phyloP scores from a whole-genome alignment of 129 eudicot species.

The Centrapalus pauciflorus region DNA sequence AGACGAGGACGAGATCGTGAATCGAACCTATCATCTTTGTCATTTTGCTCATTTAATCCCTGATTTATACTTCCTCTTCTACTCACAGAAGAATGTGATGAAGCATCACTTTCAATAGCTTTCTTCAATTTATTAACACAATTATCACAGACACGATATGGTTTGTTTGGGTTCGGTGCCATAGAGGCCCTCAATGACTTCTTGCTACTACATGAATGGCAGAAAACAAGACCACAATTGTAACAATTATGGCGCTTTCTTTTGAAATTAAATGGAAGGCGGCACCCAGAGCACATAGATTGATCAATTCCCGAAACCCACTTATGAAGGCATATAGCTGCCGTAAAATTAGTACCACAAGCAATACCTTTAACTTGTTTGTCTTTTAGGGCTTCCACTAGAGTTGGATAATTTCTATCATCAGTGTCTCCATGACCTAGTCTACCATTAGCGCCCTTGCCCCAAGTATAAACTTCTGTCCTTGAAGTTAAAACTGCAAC shows the following conservation, averaged over 20 bases:
- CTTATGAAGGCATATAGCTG: slow-evolving; percentile 77
- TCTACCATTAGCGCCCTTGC: slow-evolving; percentile 85
- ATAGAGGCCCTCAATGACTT: slow-evolving; percentile 82
- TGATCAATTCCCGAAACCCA: slow-evolving; percentile 67
- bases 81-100: slow-evolving; percentile 36
- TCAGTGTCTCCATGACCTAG: slow-evolving; percentile 84
- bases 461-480: slow-evolving; percentile 93
- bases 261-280: slow-evolving; percentile 67
- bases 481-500: slow-evolving; percentile 84
- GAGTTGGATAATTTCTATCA: slow-evolving; percentile 63
- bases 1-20: slow-evolving; percentile 47
- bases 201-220: slow-evolving; percentile 78
- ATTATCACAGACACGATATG: slow-evolving; percentile 95
- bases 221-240: slow-evolving; percentile 92
- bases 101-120: slow-evolving; percentile 36
- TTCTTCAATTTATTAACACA: slow-evolving; percentile 71
- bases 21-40: slow-evolving; percentile 38
- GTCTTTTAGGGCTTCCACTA: slow-evolving; percentile 67
- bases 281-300: slow-evolving; percentile 84
- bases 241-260: slow-evolving; percentile 94
- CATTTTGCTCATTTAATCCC: slow-evolving; percentile 40
- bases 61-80: slow-evolving; percentile 34
- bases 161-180: slow-evolving; percentile 80
- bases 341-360: slow-evolving; percentile 94
- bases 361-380: slow-evolving; percentile 82